A percentile compares a stretch with the other conserved stretches of the same genome.
Evolutionary conservation across 202 grass and related monocot genomes (phyloP).

Genomic region (Bolboschoenoplectus hybrid): DNA sequence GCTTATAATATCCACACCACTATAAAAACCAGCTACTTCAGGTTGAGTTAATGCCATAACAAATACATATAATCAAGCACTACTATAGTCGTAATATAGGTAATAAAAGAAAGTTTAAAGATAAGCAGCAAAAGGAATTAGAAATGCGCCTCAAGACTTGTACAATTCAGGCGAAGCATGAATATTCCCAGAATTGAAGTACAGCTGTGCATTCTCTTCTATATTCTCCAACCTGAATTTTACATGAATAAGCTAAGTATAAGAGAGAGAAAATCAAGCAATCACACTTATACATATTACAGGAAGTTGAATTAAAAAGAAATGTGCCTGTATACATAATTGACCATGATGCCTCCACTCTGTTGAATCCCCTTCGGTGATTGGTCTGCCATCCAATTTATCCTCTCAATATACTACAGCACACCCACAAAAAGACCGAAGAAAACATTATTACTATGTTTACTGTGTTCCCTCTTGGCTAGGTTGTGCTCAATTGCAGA

Average conservation of each 20-base stretch:
- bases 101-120: neutral
- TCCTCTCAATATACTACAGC: constrained; percentile 75
- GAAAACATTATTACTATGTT: neutral
- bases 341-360: constrained; percentile 97
- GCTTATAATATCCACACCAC: neutral
- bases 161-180: constrained; percentile 58
- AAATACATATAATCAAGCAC: neutral
- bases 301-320: constrained; percentile 7
- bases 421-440: neutral
- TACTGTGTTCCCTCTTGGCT: neutral
- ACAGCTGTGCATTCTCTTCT: constrained; percentile 69
- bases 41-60: constrained; percentile 6
- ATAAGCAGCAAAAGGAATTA: constrained; percentile 28
- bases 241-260: constrained; percentile 21
- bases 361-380: constrained; percentile 93
- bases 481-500: neutral
- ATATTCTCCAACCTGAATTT: constrained; percentile 74
- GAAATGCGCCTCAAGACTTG: constrained; percentile 61
- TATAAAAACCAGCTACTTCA: neutral
- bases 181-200: constrained; percentile 63
- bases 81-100: neutral
- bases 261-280: constrained; percentile 31
- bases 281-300: constrained; percentile 10
- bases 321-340: constrained; percentile 84
- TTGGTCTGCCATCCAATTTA: constrained; percentile 96